Base-by-base conservation (phyloP, 345 rosid species). In the Streptanthus diversifolius region DNA sequence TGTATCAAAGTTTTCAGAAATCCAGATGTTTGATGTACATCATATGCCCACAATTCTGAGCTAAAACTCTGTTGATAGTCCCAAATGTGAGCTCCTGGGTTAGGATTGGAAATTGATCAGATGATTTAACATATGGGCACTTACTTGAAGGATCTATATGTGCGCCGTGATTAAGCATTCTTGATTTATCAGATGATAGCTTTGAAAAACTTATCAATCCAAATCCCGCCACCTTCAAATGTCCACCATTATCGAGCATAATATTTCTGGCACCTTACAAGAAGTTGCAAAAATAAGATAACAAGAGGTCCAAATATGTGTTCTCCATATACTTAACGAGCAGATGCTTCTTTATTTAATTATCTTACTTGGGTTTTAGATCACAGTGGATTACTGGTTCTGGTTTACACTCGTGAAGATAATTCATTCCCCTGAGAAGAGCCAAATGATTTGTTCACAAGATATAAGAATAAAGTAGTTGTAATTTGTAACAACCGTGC, bases 201-300 rank as follows among this genome's bases (percentile, higher is more conserved):
- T 80, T 83, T 55, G 90, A 78, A 80, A 86, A 59, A 70, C 83
- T 84, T 71, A 86, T 76, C 84, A 87, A 78, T 39, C 98, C 98
- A 77, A 91, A 95, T 66, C 98, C 98, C 48, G 92, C 67, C 60
- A 95, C 83, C 86, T 95, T 95, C 84, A 88, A 76, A 2, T 73
- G 92, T 59, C 95, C 93, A 68, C 97, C 90, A 80, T 41, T 81
- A 82, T 91, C 99, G 90, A 90, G 90, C 93, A 91, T 88, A 85
- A 95, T 82, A 86, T 91, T 95, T 88, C 99, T 95, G 98, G 87
- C 92, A 91, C 98, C 99, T 95, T 95, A 87, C 87, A 80, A 83
- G 88, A 84, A 88, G 79, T 87, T 82, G 87, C 80, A 82, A 76
- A 85, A 81, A 85, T 88, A 87, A 95, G 87, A 84, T 81, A 85